Conservation (phyloP, 441 rosid genomes). For the Jatropha podagrica region DNA sequence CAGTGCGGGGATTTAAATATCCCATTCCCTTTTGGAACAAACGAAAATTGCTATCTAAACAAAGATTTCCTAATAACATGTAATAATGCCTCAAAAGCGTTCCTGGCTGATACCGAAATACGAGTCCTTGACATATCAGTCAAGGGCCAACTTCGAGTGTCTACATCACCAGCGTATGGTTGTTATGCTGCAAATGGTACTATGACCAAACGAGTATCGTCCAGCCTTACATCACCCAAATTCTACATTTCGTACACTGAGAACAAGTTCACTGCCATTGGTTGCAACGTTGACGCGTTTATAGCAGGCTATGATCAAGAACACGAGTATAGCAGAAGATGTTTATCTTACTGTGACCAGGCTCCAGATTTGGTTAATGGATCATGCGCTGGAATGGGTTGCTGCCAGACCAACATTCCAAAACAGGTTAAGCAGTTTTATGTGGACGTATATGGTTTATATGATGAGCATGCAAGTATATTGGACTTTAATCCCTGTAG, state of each 20-base stretch:
- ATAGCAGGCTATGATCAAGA: neutral
- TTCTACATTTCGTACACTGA: conserved; percentile 27
- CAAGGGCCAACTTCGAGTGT: neutral
- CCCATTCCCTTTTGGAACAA: conserved; percentile 19
- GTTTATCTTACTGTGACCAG: neutral
- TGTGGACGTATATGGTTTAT: neutral
- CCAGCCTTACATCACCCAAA: rapidly evolving
- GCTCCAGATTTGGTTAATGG: neutral
- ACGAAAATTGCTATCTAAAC: neutral
- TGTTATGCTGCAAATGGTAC: conserved; percentile 10
- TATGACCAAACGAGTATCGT: rapidly evolving
- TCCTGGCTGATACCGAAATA: neutral
- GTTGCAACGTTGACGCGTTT: conserved; percentile 36
- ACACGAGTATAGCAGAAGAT: neutral
- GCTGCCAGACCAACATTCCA: conserved; percentile 38
- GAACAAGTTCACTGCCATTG: conserved; percentile 40
- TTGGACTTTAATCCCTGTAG: conserved; percentile 34
- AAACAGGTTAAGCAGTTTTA: neutral
- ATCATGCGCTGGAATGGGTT: conserved; percentile 40
- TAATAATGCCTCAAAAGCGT: neutral
- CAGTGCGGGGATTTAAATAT: conserved; percentile 4
- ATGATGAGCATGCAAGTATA: conserved; percentile 7
- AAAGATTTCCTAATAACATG: conserved; percentile 3
- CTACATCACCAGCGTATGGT: neutral
- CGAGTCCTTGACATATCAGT: neutral